Base-by-base conservation (phyloP, 2,329 filamentous ascomycete species). In the Thelonectria blattea region DNA sequence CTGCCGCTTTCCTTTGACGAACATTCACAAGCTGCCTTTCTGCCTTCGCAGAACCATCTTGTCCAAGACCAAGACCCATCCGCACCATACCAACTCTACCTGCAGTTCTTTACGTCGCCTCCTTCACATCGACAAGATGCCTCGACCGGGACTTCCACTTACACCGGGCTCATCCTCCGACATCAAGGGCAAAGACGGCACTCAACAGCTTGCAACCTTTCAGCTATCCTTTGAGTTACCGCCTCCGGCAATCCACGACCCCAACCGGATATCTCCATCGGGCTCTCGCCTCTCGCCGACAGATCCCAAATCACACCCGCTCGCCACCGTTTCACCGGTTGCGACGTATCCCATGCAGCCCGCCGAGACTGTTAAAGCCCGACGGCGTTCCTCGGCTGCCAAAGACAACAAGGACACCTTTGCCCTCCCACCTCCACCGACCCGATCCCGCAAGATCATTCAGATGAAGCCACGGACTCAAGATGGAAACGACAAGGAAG, bases 371-470 rank as follows among this genome's bases (percentile, higher is more conserved):
- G 81, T 84, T 65, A 85, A 85, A 67, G 78, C 81, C n/a, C 78
- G 83, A 52, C 78, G 84, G 58, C 79, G 85, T 42, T 79, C 81
- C 0, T 83, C 84, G 15, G 74, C 80, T 12, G 75, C 79, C 17
- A 74, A 73, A 51, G 72, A 78, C 14, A 71, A 78, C 58, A 80
- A 81, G 58, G 88, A 87, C 65, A 80, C 84, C 49, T 96, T 97
- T 74, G 85, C 91, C 10, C 85, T 99, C 15, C 95, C 95, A 18
- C 95, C 95, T 10, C 95, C 94, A 15, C 95, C 95, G 0, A 97
- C 93, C 3, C 85, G 94, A 64, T 91, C 92, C 43, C 89, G 94
- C 71, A 98, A 96, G 80, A 98, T 99, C 74, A 98, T 98, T 60
- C 94, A 98, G 78, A 97, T 98, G 93, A 97, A 96, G 77, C 94